Evolutionary conservation across 306 rosid genomes (phyloP).

Genomic region (Sophora flavescens): DNA sequence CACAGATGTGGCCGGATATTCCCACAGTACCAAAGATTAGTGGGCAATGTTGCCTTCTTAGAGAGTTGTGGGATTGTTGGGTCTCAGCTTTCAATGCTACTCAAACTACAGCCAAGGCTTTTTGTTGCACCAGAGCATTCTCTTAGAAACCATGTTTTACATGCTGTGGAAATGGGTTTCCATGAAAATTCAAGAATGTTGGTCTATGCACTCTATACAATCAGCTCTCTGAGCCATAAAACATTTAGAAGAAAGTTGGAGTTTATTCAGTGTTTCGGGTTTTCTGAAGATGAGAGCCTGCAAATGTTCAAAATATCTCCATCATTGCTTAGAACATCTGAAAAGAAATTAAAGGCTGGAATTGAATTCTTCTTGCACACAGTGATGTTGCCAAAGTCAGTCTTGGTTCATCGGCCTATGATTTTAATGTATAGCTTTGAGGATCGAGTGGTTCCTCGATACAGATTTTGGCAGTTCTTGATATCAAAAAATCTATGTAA

Average conservation of each 20-base stretch:
- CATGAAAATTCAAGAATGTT: constrained; percentile 52
- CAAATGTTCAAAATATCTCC: constrained; percentile 61
- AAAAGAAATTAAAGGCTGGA: constrained; percentile 55
- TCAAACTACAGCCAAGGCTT: constrained; percentile 53
- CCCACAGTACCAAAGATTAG: constrained; percentile 34
- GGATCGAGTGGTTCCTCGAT: constrained; percentile 62
- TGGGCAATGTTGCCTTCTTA: constrained; percentile 50
- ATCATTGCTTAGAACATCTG: constrained; percentile 53
- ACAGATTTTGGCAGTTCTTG: constrained; percentile 56
- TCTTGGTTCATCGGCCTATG: constrained; percentile 43
- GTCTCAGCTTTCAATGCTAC: constrained; percentile 55
- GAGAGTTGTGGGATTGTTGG: constrained; percentile 62
- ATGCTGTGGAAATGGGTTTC: constrained; percentile 59
- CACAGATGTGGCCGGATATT: constrained; percentile 39
- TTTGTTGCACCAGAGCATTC: constrained; percentile 41
- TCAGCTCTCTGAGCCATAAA: constrained; percentile 45
- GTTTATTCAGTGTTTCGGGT: constrained; percentile 52
- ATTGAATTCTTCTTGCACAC: constrained; percentile 59
- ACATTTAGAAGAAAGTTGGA: constrained; percentile 55
- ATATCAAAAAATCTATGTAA: constrained; percentile 45
- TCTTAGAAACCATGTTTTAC: constrained; percentile 49
- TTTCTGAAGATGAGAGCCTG: constrained; percentile 57
- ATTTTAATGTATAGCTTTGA: constrained; percentile 60
- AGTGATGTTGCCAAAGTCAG: constrained; percentile 50
- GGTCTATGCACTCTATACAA: constrained; percentile 54